phyloP scores from a whole-genome alignment of 176 grass and related monocot species.

The Oryza officinalis region DNA sequence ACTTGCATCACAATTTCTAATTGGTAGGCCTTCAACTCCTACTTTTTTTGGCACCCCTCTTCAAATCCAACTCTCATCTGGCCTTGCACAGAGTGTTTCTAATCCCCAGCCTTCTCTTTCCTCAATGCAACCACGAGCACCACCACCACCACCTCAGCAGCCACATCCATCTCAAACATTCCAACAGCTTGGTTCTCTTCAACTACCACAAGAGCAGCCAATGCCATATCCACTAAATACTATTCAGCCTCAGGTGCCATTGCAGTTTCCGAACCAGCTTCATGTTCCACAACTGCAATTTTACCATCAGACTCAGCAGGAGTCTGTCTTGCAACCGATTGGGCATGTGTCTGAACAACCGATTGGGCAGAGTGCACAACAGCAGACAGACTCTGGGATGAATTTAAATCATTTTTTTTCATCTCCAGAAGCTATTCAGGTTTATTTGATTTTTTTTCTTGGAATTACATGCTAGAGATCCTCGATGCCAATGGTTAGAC shows the following conservation, averaged over 20 bases:
- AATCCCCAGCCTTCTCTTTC: slow-evolving; percentile 53
- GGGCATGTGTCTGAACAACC: slow-evolving; percentile 52
- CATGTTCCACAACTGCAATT: slow-evolving; percentile 67
- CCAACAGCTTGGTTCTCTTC: slow-evolving; percentile 49
- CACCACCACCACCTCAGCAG: slow-evolving; percentile 74
- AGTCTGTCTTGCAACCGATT: slow-evolving; percentile 45
- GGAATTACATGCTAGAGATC: slow-evolving; percentile 2
- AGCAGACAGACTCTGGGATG: slow-evolving; percentile 55
- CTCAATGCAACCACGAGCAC: slow-evolving; percentile 52
- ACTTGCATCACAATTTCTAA: slow-evolving; percentile 52
- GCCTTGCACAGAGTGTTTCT: slow-evolving; percentile 55
- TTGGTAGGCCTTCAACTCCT: slow-evolving; percentile 49
- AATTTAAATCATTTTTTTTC: slow-evolving; percentile 87
- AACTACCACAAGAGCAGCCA: slow-evolving; percentile 54
- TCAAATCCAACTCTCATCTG: slow-evolving; percentile 57
- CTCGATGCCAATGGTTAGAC: slow-evolving; percentile 16
- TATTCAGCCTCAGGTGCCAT: slow-evolving; percentile 59
- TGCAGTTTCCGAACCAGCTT: slow-evolving; percentile 79
- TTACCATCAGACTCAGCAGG: slow-evolving; percentile 71
- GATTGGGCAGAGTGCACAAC: slow-evolving; percentile 48
- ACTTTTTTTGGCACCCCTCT: slow-evolving; percentile 43
- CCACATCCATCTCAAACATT: slow-evolving; percentile 81
- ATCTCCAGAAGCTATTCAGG: slow-evolving; percentile 96
- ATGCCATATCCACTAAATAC: slow-evolving; percentile 47
- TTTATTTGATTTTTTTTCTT: slow-evolving; percentile 28